These are phyloP conservation scores for Fusarium penzigii DNA, from an alignment of 2,329 filamentous ascomycete species.

Conservation along the genomic window DNA sequence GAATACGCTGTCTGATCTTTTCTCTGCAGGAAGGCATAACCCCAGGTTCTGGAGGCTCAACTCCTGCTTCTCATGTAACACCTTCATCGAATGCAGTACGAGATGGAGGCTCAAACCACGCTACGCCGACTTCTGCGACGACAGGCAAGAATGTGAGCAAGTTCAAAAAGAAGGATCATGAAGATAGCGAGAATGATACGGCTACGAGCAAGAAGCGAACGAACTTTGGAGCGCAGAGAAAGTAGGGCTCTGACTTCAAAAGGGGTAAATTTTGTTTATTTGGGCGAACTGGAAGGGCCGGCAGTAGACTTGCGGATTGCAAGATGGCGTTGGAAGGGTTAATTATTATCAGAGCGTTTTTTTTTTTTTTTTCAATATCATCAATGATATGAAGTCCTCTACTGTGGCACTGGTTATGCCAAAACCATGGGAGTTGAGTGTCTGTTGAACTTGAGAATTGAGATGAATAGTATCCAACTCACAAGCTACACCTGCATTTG, in stretches of 20 bases:
- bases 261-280: not conserved
- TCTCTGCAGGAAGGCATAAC: conserved; percentile 25
- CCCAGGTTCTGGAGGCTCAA: conserved; percentile 40
- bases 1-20: conserved; percentile 7
- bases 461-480: too few species aligned
- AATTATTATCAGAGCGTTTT: too few species aligned
- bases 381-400: too few species aligned
- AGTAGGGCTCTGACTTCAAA: conserved; percentile 34
- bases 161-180: conserved; percentile 54
- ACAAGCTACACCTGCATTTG: too few species aligned
- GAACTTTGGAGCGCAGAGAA: conserved; percentile 57
- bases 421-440: too few species aligned
- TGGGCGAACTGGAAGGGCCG: conserved; percentile 1
- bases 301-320: too few species aligned
- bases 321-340: too few species aligned
- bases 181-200: conserved; percentile 62
- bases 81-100: conserved; percentile 56
- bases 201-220: conserved; percentile 56
- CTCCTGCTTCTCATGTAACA: conserved; percentile 38
- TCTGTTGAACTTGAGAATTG: too few species aligned
- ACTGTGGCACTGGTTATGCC: too few species aligned
- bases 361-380: too few species aligned
- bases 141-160: conserved; percentile 49
- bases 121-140: conserved; percentile 57
- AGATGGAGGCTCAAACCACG: conserved; percentile 50